Evolutionary conservation across 1,284 basidiomycete species (phyloP).

Genomic region (Singerocomus inundabilis): DNA sequence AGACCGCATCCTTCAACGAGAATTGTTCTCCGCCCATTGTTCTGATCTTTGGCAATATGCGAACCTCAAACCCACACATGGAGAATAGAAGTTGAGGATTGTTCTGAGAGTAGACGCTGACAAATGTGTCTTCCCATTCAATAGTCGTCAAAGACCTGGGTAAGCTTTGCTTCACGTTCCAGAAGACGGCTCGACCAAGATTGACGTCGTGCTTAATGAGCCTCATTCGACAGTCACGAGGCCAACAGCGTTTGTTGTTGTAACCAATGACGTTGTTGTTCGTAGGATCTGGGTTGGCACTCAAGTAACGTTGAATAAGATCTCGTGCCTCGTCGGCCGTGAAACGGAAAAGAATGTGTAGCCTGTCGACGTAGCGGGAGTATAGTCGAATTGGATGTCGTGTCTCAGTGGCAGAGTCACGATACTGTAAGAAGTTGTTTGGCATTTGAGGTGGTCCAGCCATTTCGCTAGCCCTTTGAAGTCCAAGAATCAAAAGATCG

Average conservation of each 20-base stretch:
- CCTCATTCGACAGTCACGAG: constrained; percentile 97
- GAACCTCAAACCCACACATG: constrained; percentile 97
- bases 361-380: constrained; percentile 89
- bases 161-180: constrained; percentile 98
- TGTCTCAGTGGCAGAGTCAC: constrained; percentile 90
- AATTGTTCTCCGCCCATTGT: constrained; percentile 96
- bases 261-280: constrained; percentile 99
- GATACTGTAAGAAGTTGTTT: constrained; percentile 95
- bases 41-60: constrained; percentile 93
- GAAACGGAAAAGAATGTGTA: constrained; percentile 97
- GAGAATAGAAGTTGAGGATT: constrained; percentile 98
- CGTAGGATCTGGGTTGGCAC: constrained; percentile 96
- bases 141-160: constrained; percentile 97
- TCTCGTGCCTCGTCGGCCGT: constrained; percentile 98
- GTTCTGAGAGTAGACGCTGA: constrained; percentile 95
- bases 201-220: constrained; percentile 99
- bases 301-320: constrained; percentile 96
- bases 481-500: constrained; percentile 89
- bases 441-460: constrained; percentile 93
- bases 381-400: constrained; percentile 94
- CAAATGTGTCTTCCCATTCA: constrained; percentile 98
- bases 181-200: constrained; percentile 96
- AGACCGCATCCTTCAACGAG: constrained; percentile 95
- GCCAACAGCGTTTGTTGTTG: constrained; percentile 99
- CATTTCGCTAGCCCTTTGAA: constrained; percentile 95